phyloP scores from a whole-genome alignment of 192 early-diverging fungal genomes.

The Coemansia furcata region DNA sequence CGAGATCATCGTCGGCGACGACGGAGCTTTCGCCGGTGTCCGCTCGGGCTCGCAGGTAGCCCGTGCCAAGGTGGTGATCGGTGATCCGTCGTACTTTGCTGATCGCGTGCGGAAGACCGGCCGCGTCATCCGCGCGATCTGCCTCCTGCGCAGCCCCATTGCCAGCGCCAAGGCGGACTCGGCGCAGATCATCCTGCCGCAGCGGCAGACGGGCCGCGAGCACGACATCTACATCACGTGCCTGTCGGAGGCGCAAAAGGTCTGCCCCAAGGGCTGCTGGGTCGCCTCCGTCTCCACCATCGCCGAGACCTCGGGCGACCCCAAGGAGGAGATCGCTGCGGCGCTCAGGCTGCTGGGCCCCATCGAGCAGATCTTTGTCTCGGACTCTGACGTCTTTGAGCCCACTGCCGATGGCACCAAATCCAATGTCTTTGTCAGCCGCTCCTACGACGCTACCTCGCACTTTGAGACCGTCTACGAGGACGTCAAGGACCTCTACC shows the following conservation, averaged over 20 bases:
- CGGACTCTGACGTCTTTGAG: conserved; percentile 81
- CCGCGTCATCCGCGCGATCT: conserved; percentile 93
- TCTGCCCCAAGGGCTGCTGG: conserved; percentile 83
- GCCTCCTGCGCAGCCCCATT: conserved; percentile 87
- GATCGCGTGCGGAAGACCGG: conserved; percentile 79
- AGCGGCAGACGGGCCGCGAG: conserved; percentile 91
- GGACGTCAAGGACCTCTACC: conserved; percentile 94
- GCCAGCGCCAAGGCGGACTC: conserved; percentile 87
- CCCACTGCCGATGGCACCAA: conserved; percentile 78
- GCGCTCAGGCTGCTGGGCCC: conserved; percentile 88
- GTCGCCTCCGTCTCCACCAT: conserved; percentile 98
- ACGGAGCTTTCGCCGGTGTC: conserved; percentile 87
- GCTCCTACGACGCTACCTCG: conserved; percentile 96
- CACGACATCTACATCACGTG: conserved; percentile 97
- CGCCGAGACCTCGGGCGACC: conserved; percentile 81
- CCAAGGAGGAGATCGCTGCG: conserved; percentile 87
- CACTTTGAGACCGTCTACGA: conserved; percentile 99
- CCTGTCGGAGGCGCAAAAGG: conserved; percentile 85
- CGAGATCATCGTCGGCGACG: conserved; percentile 79
- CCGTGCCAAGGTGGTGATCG: conserved; percentile 84
- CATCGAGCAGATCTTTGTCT: conserved; percentile 88
- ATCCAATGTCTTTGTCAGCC: conserved; percentile 87
- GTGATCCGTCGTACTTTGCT: conserved; percentile 93
- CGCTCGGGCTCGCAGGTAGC: conserved; percentile 83
- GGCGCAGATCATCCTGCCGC: conserved; percentile 95